These are phyloP conservation scores for Cadophora sp. DNA, from an alignment of 2,329 filamentous ascomycete species.

Conservation along the genomic window DNA sequence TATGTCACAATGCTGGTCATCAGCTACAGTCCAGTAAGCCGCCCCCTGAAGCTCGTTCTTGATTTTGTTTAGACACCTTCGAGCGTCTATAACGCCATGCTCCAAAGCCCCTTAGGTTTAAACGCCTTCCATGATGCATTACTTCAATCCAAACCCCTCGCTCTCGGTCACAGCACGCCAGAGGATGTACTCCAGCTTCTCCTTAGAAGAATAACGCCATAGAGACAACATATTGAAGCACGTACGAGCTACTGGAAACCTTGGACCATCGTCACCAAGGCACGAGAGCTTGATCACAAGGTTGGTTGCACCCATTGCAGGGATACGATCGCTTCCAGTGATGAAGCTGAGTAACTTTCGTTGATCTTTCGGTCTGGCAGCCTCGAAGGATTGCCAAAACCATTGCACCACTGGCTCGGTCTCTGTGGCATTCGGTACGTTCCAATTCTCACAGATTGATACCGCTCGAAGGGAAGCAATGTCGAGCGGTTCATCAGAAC, in stretches of 20 bases:
- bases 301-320: slow-evolving; percentile 83
- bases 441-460: slow-evolving; percentile 85
- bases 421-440: slow-evolving; percentile 58
- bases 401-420: slow-evolving; percentile 74
- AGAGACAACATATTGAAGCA: slow-evolving; percentile 89
- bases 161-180: slow-evolving; percentile 91
- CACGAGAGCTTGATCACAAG: slow-evolving; percentile 79
- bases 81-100: neutral
- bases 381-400: slow-evolving; percentile 87
- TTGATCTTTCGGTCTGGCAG: slow-evolving; percentile 70
- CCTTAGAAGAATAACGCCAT: slow-evolving; percentile 71
- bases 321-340: slow-evolving; percentile 89
- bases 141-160: slow-evolving; percentile 91
- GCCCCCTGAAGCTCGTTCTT: neutral
- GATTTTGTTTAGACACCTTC: neutral
- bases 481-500: slow-evolving; percentile 84
- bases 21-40: neutral
- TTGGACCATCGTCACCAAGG: slow-evolving; percentile 73
- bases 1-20: neutral
- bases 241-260: slow-evolving; percentile 86
- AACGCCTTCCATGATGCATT: slow-evolving; percentile 24
- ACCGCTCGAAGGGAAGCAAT: slow-evolving; percentile 77
- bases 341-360: slow-evolving; percentile 84
- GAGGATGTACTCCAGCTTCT: slow-evolving; percentile 73
- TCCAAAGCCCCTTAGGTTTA: neutral